These are phyloP conservation scores for Claviceps spartinae DNA, from an alignment of 2,329 filamentous ascomycete genomes.

Conservation along the genomic window DNA sequence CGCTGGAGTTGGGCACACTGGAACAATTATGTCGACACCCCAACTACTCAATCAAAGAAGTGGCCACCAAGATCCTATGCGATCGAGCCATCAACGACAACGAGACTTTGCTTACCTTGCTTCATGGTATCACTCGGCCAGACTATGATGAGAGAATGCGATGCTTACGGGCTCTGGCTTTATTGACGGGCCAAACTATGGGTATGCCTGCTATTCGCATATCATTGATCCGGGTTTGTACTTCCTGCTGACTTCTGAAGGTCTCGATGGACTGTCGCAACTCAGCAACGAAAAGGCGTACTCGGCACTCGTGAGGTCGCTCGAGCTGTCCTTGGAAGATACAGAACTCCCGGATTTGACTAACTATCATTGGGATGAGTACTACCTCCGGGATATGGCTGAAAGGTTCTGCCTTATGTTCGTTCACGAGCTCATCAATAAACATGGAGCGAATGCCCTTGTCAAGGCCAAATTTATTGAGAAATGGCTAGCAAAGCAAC, in stretches of 20 bases:
- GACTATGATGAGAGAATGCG: conserved; percentile 45
- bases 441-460: conserved; percentile 42
- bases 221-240: neutral
- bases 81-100: conserved; percentile 46
- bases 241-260: conserved; percentile 13
- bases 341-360: conserved; percentile 36
- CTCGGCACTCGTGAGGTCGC: conserved; percentile 43
- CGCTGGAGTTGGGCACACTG: conserved; percentile 51
- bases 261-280: conserved; percentile 26
- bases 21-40: conserved; percentile 55
- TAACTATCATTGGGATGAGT: conserved; percentile 48
- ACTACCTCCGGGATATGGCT: conserved; percentile 45
- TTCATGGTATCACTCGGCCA: conserved; percentile 44
- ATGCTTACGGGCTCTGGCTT: conserved; percentile 41
- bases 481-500: conserved; percentile 61
- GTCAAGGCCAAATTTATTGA: conserved; percentile 53
- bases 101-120: conserved; percentile 33
- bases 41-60: conserved; percentile 59
- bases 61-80: conserved; percentile 45
- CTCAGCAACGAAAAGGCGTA: conserved; percentile 39
- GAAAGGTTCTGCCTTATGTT: conserved; percentile 49
- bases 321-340: conserved; percentile 42
- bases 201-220: conserved; percentile 9
- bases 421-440: conserved; percentile 42
- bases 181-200: conserved; percentile 33